These are phyloP conservation scores for Cladosporium oxysporum DNA, from an alignment of 2,329 filamentous ascomycete species.

Conservation along the genomic window DNA sequence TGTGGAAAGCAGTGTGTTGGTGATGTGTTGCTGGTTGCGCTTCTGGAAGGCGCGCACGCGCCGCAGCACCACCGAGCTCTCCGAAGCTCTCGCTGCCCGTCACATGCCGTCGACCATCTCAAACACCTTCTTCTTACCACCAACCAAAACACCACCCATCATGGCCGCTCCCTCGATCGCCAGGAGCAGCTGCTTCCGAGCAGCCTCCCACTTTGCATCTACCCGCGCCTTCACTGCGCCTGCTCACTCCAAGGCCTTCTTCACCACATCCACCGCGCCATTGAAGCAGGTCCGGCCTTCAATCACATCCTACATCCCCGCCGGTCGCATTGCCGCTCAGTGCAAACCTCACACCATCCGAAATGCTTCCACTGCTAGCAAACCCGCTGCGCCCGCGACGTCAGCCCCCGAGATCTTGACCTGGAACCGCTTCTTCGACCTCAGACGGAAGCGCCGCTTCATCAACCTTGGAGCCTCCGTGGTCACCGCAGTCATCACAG, in stretches of 20 bases:
- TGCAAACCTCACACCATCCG: conserved; percentile 4
- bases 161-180: conserved; percentile 15
- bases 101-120: background rate
- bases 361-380: conserved; percentile 12
- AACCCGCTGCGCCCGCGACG: conserved; percentile 5
- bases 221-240: conserved; percentile 9
- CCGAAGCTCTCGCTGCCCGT: background rate
- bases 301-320: conserved; percentile 1
- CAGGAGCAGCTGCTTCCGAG: conserved; percentile 16
- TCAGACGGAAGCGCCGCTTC: conserved; percentile 80
- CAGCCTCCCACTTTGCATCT: conserved; percentile 3
- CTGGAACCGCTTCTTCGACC: conserved; percentile 92
- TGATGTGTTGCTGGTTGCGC: background rate
- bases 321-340: background rate
- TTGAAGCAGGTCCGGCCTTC: conserved; percentile 17
- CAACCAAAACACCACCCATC: background rate
- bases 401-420: conserved; percentile 41
- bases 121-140: background rate
- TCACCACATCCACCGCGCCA: conserved; percentile 17
- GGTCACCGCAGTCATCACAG: conserved; percentile 62
- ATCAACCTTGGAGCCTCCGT: conserved; percentile 80
- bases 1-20: background rate
- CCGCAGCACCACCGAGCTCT: background rate
- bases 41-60: background rate
- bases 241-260: conserved; percentile 15